A percentile compares a stretch with the other conserved stretches of the same genome.
phyloP scores from a whole-genome alignment of 768 basidiomycete genomes.

The Paxillus involutus region DNA sequence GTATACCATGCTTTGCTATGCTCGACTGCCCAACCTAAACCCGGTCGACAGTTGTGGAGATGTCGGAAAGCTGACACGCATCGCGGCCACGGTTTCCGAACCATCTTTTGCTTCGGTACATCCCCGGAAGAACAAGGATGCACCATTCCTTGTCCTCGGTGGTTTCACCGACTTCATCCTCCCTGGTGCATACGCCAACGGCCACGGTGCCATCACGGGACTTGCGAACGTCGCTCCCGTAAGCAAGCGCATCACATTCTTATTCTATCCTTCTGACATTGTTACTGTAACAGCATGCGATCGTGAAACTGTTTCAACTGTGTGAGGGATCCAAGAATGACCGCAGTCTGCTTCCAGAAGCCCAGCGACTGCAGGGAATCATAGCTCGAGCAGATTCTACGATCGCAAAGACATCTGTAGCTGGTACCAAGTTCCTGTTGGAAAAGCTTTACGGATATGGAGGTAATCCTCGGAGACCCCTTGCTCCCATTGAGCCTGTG shows the following conservation, averaged over 20 bases:
- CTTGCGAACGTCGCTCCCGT: slow-evolving; percentile 84
- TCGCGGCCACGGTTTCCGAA: slow-evolving; percentile 65
- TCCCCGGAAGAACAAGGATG: slow-evolving; percentile 66
- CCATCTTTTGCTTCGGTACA: slow-evolving; percentile 53
- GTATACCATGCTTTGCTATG: slow-evolving; percentile 26
- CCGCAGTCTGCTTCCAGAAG: slow-evolving; percentile 59
- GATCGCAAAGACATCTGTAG: slow-evolving; percentile 71
- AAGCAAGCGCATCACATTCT: slow-evolving; percentile 18
- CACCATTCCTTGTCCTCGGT: slow-evolving; percentile 82
- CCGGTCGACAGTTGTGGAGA: slow-evolving; percentile 68
- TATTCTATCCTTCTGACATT: slow-evolving; percentile 1
- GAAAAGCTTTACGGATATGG: slow-evolving; percentile 80
- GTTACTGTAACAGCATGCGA: slow-evolving; percentile 45
- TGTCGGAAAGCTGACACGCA: slow-evolving; percentile 88
- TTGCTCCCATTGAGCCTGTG: slow-evolving; percentile 59
- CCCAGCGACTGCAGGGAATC: slow-evolving; percentile 76
- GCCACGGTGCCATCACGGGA: slow-evolving; percentile 88
- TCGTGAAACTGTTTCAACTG: slow-evolving; percentile 62
- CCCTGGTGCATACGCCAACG: slow-evolving; percentile 69
- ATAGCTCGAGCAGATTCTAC: slow-evolving; percentile 80
- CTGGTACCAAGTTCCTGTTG: slow-evolving; percentile 82
- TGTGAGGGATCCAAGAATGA: slow-evolving; percentile 56
- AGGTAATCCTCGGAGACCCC: slow-evolving; percentile 74
- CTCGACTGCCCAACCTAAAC: slow-evolving; percentile 4
- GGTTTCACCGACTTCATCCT: slow-evolving; percentile 85